Evolutionary conservation across 192 early-diverging fungal species (phyloP).

Genomic region (Gigaspora rosea): DNA sequence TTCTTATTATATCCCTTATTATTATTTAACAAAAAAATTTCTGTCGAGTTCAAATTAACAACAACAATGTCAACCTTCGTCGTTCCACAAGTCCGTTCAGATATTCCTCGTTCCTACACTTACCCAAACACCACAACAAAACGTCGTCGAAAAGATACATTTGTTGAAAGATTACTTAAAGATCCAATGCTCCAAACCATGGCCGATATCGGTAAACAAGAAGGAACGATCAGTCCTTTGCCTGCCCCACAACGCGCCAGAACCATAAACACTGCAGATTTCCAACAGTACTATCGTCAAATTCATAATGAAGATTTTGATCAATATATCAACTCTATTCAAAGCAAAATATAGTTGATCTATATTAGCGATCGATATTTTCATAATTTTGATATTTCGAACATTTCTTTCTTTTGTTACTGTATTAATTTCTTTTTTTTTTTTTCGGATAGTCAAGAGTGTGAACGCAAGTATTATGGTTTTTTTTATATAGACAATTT

Average conservation of each 20-base stretch:
- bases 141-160: slow-evolving; percentile 6
- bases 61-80: background rate
- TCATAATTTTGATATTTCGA: no score
- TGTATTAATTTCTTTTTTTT: no score
- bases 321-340: background rate
- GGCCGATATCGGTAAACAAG: slow-evolving; percentile 31
- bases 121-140: background rate
- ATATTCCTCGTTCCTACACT: background rate
- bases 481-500: no score
- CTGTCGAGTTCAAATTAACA: no score
- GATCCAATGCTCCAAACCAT: slow-evolving; percentile 33
- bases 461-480: no score
- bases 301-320: background rate
- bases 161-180: slow-evolving; percentile 16
- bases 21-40: no score
- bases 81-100: background rate
- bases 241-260: slow-evolving; percentile 12
- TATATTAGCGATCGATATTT: no score
- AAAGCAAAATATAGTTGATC: slow-evolving; percentile 16
- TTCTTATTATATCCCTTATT: no score
- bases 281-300: slow-evolving; percentile 11
- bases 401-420: no score
- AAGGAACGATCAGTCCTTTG: slow-evolving; percentile 10
- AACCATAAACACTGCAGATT: background rate
- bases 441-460: no score